A percentile compares a stretch with the other conserved stretches of the same genome.
phyloP scores from a whole-genome alignment of 768 basidiomycete species.

The Rhodocollybia butyracea region DNA sequence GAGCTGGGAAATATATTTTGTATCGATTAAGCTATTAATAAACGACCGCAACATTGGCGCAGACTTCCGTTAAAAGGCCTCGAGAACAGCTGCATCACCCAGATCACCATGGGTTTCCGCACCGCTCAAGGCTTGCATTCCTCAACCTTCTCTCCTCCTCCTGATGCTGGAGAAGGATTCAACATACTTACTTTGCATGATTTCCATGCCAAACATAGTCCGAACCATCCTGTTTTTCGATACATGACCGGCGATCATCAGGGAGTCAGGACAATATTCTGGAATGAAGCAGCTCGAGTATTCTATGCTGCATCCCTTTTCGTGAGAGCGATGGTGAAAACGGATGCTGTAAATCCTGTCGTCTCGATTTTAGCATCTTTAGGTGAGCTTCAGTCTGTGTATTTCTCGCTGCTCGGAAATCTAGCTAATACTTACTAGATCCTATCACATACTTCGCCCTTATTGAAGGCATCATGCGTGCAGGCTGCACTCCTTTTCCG shows the following conservation, averaged over 20 bases:
- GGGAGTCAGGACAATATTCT: neutral
- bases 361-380: too few relatives aligned
- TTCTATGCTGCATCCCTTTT: neutral
- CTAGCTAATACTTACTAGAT: slow-evolving; percentile 24
- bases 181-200: neutral
- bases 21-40: too few relatives aligned
- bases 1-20: too few relatives aligned
- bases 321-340: too few relatives aligned
- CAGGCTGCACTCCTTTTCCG: slow-evolving; percentile 23
- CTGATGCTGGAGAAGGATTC: neutral
- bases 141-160: neutral
- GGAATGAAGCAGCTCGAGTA: neutral
- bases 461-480: too few relatives aligned
- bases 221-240: neutral
- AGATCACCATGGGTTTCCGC: neutral
- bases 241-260: neutral
- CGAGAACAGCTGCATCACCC: too few relatives aligned
- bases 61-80: too few relatives aligned
- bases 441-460: slow-evolving; percentile 12
- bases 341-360: too few relatives aligned
- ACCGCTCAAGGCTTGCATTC: neutral
- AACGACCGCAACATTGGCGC: too few relatives aligned
- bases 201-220: too few relatives aligned
- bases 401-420: too few relatives aligned
- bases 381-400: too few relatives aligned